Evolutionary conservation across 495 filamentous ascomycete genomes (phyloP).

Genomic region (Chlorociboria aeruginascens): DNA sequence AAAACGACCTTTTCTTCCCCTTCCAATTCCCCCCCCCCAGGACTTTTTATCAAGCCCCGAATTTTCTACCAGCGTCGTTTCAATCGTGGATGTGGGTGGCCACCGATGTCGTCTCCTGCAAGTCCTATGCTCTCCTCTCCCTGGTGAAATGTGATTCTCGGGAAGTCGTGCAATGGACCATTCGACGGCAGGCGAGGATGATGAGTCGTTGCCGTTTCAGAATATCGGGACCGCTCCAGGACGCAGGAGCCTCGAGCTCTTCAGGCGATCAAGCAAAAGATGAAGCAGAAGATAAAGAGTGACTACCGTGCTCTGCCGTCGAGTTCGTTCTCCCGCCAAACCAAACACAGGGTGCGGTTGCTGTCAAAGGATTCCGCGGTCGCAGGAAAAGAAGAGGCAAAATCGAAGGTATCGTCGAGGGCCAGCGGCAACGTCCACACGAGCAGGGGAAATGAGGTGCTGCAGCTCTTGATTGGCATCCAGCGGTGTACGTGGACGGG

Average conservation of each 20-base stretch:
- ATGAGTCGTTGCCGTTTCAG: constrained; percentile 7
- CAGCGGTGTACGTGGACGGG: background rate
- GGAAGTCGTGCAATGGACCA: no score
- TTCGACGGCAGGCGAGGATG: no score
- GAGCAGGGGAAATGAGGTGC: background rate
- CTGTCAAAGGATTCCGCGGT: background rate
- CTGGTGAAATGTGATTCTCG: background rate
- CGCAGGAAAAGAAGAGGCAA: background rate
- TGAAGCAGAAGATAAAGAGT: constrained; percentile 7
- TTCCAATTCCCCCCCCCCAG: background rate
- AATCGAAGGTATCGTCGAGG: constrained; percentile 5
- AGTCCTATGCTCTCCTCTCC: no score
- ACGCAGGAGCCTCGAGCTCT: constrained; percentile 15
- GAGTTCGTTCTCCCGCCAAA: background rate
- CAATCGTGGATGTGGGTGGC: background rate
- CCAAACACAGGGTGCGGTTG: no score
- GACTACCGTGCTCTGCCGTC: background rate
- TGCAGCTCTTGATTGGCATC: background rate
- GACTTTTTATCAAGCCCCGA: constrained; percentile 1
- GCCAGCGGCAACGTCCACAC: background rate
- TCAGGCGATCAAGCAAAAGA: constrained; percentile 16
- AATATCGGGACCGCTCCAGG: background rate
- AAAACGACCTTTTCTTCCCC: background rate
- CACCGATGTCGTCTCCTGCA: background rate
- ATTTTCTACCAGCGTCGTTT: background rate